Percentiles rank a stretch among this genome's conserved stretches.
These are phyloP conservation scores for Byssoonygena ceratinophila DNA, from an alignment of 2,329 filamentous ascomycete species.

Conservation along the genomic window DNA sequence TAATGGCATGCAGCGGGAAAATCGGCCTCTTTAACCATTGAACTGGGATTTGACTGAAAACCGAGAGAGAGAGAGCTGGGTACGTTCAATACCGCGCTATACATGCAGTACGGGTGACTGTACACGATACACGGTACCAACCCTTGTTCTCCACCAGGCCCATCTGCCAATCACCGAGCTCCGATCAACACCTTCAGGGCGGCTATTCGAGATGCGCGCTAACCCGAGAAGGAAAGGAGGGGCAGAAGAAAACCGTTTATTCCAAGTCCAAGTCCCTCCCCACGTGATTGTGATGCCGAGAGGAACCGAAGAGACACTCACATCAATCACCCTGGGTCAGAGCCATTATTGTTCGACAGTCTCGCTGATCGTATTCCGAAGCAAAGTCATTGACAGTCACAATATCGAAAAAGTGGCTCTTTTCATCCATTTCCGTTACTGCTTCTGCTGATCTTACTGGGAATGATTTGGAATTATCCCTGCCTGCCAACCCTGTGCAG, in stretches of 20 bases:
- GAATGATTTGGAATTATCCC: conserved; percentile 5
- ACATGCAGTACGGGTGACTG: too few species aligned
- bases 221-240: not conserved
- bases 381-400: not conserved
- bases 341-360: not conserved
- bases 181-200: not conserved
- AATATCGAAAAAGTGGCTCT: too few species aligned
- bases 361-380: not conserved
- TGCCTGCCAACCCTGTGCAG: not conserved
- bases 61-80: not conserved
- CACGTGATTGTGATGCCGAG: conserved; percentile 3
- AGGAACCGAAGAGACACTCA: not conserved
- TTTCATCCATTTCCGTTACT: too few species aligned
- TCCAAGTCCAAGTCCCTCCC: not conserved
- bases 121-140: too few species aligned
- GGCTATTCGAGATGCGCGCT: conserved; percentile 8
- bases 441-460: too few species aligned
- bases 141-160: not conserved
- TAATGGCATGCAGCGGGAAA: not conserved
- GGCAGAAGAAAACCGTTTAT: not conserved
- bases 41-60: not conserved
- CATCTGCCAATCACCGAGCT: not conserved
- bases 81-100: not conserved
- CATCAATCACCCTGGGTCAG: too few species aligned
- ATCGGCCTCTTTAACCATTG: not conserved